Conservation (phyloP, 805 yeast genomes). For the Saturnispora serradocipensis region DNA sequence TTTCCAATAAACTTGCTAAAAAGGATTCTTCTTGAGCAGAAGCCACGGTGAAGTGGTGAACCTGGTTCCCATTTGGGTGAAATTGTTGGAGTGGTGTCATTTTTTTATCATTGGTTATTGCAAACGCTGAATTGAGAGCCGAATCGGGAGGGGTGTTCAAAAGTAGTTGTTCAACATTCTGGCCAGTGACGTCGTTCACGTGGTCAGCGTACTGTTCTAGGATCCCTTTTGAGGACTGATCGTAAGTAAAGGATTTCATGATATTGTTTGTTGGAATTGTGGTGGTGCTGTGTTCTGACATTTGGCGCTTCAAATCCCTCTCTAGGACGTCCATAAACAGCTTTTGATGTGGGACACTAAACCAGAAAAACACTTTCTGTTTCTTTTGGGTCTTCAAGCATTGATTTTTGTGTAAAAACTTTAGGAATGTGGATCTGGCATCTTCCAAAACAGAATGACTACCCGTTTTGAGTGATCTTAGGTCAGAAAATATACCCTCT, state of each 20-base stretch:
- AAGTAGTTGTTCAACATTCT: conserved; percentile 7
- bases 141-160: conserved; percentile 3
- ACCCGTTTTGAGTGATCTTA: conserved; percentile 78
- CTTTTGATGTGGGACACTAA: conserved; percentile 88
- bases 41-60: conserved; percentile 5
- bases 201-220: conserved; percentile 41
- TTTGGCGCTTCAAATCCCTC: conserved; percentile 79
- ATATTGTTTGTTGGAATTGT: conserved; percentile 71
- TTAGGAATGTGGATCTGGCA: conserved; percentile 77
- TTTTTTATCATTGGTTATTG: background rate
- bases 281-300: conserved; percentile 50
- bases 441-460: conserved; percentile 79
- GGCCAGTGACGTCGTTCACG: conserved; percentile 12
- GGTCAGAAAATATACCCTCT: conserved; percentile 90
- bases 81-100: background rate
- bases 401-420: conserved; percentile 73
- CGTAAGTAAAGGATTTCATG: conserved; percentile 64
- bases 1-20: conserved; percentile 1
- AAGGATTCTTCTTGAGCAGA: conserved; percentile 7
- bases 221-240: conserved; percentile 37
- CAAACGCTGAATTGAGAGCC: background rate
- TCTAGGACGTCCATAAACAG: conserved; percentile 89
- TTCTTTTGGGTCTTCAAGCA: conserved; percentile 93
- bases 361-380: conserved; percentile 96
- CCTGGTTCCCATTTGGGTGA: background rate